These are phyloP conservation scores for Sugiyamaella xylanicola DNA, from an alignment of 1,139 yeast genomes.

Conservation along the genomic window DNA sequence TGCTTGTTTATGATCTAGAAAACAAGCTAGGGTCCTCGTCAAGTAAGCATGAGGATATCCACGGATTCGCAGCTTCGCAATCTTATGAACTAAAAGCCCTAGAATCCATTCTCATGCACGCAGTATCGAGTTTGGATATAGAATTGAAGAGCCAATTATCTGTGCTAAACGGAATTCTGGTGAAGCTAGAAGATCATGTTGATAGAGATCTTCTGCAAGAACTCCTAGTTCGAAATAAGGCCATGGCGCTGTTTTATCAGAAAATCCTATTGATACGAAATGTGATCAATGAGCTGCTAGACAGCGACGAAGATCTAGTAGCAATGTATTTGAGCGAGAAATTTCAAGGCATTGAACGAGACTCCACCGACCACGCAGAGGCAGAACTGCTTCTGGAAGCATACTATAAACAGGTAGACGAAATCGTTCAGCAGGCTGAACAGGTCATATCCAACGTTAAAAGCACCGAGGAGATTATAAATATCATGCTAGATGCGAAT, in stretches of 20 bases:
- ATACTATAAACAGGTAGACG: slow-evolving; percentile 90
- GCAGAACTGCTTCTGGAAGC: slow-evolving; percentile 87
- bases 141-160: slow-evolving; percentile 73
- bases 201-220: slow-evolving; percentile 79
- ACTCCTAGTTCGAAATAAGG: slow-evolving; percentile 73
- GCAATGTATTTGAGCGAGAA: slow-evolving; percentile 73
- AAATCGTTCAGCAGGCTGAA: slow-evolving; percentile 89
- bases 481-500: slow-evolving; percentile 88
- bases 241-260: slow-evolving; percentile 74
- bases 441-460: slow-evolving; percentile 78
- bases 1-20: slow-evolving; percentile 82
- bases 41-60: slow-evolving; percentile 8
- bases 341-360: slow-evolving; percentile 27
- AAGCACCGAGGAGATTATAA: slow-evolving; percentile 92
- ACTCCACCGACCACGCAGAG: slow-evolving; percentile 49
- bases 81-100: slow-evolving; percentile 82
- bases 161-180: slow-evolving; percentile 67
- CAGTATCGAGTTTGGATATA: slow-evolving; percentile 76
- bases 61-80: slow-evolving; percentile 31
- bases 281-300: slow-evolving; percentile 80
- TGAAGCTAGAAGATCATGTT: slow-evolving; percentile 79
- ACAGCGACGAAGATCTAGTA: slow-evolving; percentile 84
- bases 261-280: slow-evolving; percentile 78
- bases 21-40: slow-evolving; percentile 56
- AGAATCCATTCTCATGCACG: slow-evolving; percentile 81